Evolutionary conservation across 1,284 basidiomycete genomes (phyloP).

Genomic region (Entoloma clypeatum): DNA sequence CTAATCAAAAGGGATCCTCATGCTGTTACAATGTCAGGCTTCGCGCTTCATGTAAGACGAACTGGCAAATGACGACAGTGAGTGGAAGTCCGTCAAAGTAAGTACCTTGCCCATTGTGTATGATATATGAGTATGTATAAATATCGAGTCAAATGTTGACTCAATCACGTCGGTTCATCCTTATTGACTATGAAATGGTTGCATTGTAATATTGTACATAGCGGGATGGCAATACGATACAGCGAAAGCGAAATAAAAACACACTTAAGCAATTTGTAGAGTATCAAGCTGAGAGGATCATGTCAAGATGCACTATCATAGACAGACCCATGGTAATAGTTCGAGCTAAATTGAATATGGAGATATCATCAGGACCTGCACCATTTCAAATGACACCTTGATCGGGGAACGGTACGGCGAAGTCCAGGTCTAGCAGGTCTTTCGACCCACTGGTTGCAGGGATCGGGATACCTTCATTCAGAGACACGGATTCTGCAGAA

Average conservation of each 20-base stretch:
- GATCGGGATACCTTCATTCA: conserved; percentile 1
- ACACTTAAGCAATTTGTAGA: conserved; percentile 2
- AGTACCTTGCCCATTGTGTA: too few relatives aligned
- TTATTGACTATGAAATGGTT: background rate
- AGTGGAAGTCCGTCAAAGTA: too few relatives aligned
- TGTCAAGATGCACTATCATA: conserved; percentile 16
- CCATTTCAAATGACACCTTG: too few relatives aligned
- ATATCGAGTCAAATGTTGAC: too few relatives aligned
- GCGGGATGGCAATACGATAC: background rate
- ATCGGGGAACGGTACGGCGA: conserved; percentile 1
- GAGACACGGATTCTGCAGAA: conserved; percentile 3
- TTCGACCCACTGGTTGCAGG: conserved; percentile 1
- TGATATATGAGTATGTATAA: too few relatives aligned
- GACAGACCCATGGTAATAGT: conserved; percentile 4
- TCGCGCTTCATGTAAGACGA: too few relatives aligned
- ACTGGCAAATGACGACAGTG: too few relatives aligned
- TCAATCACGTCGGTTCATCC: too few relatives aligned
- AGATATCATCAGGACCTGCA: too few relatives aligned
- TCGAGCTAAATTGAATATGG: too few relatives aligned
- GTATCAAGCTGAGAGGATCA: background rate
- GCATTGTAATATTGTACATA: background rate
- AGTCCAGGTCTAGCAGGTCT: background rate
- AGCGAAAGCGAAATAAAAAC: background rate
- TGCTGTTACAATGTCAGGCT: conserved; percentile 28
- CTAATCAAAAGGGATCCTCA: background rate